Conservation (phyloP, 495 filamentous ascomycete genomes). For the Talaromyces trachyspermus region DNA sequence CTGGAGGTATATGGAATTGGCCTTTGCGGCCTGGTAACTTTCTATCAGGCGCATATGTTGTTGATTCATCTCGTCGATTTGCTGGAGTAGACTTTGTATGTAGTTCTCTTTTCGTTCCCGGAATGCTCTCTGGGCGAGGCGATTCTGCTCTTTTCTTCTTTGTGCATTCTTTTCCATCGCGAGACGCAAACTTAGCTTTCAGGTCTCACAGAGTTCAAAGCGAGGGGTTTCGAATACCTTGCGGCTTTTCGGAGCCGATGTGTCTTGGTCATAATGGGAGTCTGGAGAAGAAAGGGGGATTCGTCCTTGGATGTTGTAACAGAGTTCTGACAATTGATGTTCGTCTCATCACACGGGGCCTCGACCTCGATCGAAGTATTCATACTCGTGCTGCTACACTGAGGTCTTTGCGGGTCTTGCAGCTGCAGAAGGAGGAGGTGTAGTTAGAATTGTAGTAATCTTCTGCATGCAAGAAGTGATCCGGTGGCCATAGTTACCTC, state of each 20-base stretch:
- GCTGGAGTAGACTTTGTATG: neutral
- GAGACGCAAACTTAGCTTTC: neutral
- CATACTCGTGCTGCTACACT: neutral
- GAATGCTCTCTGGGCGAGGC: constrained; percentile 1
- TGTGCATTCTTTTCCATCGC: neutral
- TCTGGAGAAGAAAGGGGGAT: neutral
- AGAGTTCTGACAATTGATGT: neutral
- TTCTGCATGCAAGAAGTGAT: neutral
- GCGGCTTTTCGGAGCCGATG: neutral
- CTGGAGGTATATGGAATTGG: neutral
- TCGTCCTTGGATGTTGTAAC: neutral
- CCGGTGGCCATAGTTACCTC: neutral
- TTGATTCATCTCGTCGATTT: constrained; percentile 2
- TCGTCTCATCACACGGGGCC: neutral
- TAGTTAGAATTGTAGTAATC: neutral
- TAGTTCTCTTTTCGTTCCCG: constrained; percentile 5
- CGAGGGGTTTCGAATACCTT: neutral
- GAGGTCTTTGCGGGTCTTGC: neutral
- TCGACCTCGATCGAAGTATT: neutral
- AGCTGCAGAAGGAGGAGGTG: neutral
- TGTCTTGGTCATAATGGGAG: neutral
- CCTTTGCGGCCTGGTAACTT: constrained; percentile 1
- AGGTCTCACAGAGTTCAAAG: neutral
- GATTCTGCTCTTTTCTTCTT: constrained; percentile 3
- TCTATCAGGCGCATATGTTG: constrained; percentile 1